These are phyloP conservation scores for Solanum medicagineum DNA, from an alignment of 257 asterid genomes.

Conservation along the genomic window DNA sequence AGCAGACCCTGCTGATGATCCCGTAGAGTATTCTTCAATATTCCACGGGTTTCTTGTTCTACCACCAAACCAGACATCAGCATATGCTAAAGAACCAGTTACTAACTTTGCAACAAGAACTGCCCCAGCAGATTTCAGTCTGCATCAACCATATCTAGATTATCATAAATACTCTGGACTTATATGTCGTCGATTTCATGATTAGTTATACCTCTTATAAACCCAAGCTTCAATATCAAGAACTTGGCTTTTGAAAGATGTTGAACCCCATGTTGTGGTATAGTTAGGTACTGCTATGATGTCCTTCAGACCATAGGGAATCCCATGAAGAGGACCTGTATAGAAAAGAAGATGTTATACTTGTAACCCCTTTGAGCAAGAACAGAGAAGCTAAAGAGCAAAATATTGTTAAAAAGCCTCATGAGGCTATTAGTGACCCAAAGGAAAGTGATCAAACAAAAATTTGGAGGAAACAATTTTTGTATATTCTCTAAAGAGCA, in stretches of 20 bases:
- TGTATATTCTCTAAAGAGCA: background rate
- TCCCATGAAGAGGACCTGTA: slow-evolving; percentile 91
- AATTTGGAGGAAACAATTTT: background rate
- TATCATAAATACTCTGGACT: background rate
- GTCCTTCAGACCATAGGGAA: slow-evolving; percentile 92
- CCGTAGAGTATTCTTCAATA: slow-evolving; percentile 78
- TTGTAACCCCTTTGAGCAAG: background rate
- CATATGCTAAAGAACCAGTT: slow-evolving; percentile 82
- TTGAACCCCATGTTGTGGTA: slow-evolving; percentile 94
- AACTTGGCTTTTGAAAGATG: slow-evolving; percentile 54
- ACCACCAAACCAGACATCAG: slow-evolving; percentile 97
- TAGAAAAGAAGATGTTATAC: background rate
- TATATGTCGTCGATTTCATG: background rate
- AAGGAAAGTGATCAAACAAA: background rate
- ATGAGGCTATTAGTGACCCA: background rate
- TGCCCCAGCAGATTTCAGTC: slow-evolving; percentile 83
- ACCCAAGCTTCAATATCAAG: slow-evolving; percentile 93
- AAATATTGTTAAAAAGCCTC: background rate
- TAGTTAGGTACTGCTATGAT: slow-evolving; percentile 82
- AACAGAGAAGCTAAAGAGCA: background rate
- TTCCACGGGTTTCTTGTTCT: slow-evolving; percentile 99
- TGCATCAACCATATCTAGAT: slow-evolving; percentile 11
- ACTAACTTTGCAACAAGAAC: slow-evolving; percentile 89
- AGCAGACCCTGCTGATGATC: slow-evolving; percentile 96
- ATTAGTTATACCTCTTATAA: slow-evolving; percentile 51